Base-by-base conservation (phyloP, 148 eudicot species). In the Beta vulgaris region DNA sequence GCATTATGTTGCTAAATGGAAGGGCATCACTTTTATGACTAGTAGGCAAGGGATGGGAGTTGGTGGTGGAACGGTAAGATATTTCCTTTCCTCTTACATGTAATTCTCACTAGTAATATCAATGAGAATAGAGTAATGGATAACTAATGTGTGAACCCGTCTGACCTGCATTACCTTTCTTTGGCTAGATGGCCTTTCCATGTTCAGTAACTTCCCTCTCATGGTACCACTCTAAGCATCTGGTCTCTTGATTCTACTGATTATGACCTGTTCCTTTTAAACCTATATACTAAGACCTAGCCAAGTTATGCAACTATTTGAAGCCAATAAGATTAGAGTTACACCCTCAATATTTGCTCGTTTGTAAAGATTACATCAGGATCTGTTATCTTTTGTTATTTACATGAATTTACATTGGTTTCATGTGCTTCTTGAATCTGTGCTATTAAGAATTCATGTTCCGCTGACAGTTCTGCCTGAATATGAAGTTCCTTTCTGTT, bases 1-100 rank as follows among this genome's bases (percentile, higher is more conserved):
- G 18, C 97, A 94, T 78, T 94, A 94, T 81, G 98, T 94, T 71
- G 97, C 98, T 70, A 91, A 92, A 83, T 94, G 98, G 97, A 94
- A 83, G 83, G 81, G 80, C 65, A 82, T 94, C 77, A 94, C 98
- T 65, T 94, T 91, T 73, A 94, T 94, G 98, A 92, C 98, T 21
- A 94, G 98, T 77, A 85, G 98, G 79, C 97, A 94, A 81, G 98
- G 98, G 69, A 79, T 94, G 76, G 98, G 98, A 44, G 96, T 94
- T 79, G 91, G 92, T 65, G 98, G 98, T 57, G 98, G 98, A 80
- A 91, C 97, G 61, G 98, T 94, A 88, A 87, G 86, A 36, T 53
- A 16, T 64, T 54, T 35, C 42, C 26, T 23, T 54, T 40, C 19
- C 21, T 48, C 34, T 74, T 35, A 31, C 48, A 40, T 63, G 63